phyloP scores from a whole-genome alignment of 2,329 filamentous ascomycete genomes.

The Aspergillus fischeri region DNA sequence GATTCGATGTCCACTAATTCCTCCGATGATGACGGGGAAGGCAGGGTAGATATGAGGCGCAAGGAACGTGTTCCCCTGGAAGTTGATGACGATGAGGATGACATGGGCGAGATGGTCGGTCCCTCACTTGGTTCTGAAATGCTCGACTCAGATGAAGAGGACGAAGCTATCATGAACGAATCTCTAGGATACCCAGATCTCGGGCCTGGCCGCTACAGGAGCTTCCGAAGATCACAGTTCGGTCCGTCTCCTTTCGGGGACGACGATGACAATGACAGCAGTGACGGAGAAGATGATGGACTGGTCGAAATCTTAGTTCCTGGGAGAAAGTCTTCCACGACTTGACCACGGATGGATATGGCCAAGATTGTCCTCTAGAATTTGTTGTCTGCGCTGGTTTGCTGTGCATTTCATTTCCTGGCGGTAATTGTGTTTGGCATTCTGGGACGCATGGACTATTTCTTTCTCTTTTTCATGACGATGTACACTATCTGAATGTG shows the following conservation, averaged over 20 bases:
- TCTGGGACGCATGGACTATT: background rate
- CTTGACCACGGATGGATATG: constrained; percentile 4
- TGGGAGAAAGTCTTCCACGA: constrained; percentile 31
- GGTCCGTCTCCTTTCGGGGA: constrained; percentile 32
- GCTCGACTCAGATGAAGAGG: constrained; percentile 50
- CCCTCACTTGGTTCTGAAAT: constrained; percentile 43
- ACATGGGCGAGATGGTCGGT: constrained; percentile 48
- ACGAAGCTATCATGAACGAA: constrained; percentile 55
- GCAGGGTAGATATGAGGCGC: constrained; percentile 36
- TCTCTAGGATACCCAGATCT: constrained; percentile 68
- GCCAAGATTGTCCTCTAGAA: background rate
- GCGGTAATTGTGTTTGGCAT: constrained; percentile 5
- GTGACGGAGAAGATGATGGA: constrained; percentile 41
- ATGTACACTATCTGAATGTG: constrained; percentile 14
- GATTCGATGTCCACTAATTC: constrained; percentile 39
- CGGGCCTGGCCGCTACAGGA: constrained; percentile 41
- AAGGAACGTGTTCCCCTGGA: constrained; percentile 52
- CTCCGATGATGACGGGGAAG: constrained; percentile 39
- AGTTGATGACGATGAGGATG: constrained; percentile 52
- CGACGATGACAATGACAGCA: constrained; percentile 43
- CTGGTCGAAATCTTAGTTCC: constrained; percentile 45
- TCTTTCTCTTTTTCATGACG: constrained; percentile 10
- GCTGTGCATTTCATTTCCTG: constrained; percentile 3
- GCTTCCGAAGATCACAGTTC: constrained; percentile 34
- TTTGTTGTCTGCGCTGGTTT: constrained; percentile 4